Percentiles rank a stretch among this genome's conserved stretches.
phyloP scores from a whole-genome alignment of 805 yeast genomes.

The Starmerella vitae region DNA sequence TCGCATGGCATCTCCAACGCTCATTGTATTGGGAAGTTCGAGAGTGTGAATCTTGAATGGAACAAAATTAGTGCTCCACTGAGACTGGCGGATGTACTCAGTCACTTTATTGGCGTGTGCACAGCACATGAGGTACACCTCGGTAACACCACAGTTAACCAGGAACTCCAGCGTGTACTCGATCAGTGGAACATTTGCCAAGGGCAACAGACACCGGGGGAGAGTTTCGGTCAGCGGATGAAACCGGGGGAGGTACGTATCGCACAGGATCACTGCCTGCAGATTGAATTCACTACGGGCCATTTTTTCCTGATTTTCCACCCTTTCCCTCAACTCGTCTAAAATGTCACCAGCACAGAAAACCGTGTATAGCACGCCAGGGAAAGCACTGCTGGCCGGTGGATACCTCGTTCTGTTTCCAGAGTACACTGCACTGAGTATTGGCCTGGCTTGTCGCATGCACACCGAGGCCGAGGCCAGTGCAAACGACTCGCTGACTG shows the following conservation, averaged over 20 bases:
- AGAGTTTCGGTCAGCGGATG: conserved; percentile 76
- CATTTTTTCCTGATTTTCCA: conserved; percentile 5
- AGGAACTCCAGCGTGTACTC: conserved; percentile 91
- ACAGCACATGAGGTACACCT: conserved; percentile 80
- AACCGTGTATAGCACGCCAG: conserved; percentile 67
- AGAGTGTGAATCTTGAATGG: conserved; percentile 74
- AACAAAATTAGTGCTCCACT: conserved; percentile 37
- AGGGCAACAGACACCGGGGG: conserved; percentile 84
- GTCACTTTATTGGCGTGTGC: conserved; percentile 83
- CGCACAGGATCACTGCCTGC: conserved; percentile 91
- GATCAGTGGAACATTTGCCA: conserved; percentile 85
- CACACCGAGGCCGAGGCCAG: conserved; percentile 43
- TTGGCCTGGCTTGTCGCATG: conserved; percentile 83
- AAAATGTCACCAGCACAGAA: not conserved
- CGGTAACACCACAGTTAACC: conserved; percentile 79
- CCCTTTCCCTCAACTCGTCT: no score
- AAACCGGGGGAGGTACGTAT: conserved; percentile 82
- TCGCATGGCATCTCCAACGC: conserved; percentile 96
- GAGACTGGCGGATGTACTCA: conserved; percentile 49
- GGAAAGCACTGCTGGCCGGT: conserved; percentile 87
- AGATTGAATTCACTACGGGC: conserved; percentile 27
- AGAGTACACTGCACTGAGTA: conserved; percentile 57
- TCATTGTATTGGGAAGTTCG: conserved; percentile 70
- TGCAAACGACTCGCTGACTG: conserved; percentile 25
- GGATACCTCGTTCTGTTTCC: conserved; percentile 87